These are phyloP conservation scores for Kluyveromyces lactis DNA, from an alignment of 805 yeast genomes.

Conservation along the genomic window DNA sequence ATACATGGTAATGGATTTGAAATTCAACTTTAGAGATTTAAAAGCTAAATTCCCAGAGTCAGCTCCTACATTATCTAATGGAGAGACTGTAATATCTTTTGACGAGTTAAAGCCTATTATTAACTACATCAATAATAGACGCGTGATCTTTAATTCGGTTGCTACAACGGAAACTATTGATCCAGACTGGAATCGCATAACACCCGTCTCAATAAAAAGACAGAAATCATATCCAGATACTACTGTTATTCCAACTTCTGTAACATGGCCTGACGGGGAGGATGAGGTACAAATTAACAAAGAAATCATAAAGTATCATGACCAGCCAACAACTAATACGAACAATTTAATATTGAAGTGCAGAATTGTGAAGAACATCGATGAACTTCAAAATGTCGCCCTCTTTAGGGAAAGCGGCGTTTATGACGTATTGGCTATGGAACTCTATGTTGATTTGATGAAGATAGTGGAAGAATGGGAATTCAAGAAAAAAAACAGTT, in stretches of 20 bases:
- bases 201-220: slow-evolving; percentile 22
- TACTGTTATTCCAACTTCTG: slow-evolving; percentile 18
- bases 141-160: slow-evolving; percentile 17
- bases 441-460: slow-evolving; percentile 48
- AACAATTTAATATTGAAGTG: slow-evolving; percentile 29
- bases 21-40: slow-evolving; percentile 53
- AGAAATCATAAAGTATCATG: slow-evolving; percentile 30
- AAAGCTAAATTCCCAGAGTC: slow-evolving; percentile 45
- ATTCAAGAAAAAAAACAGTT: slow-evolving; percentile 33
- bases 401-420: slow-evolving; percentile 34
- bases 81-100: slow-evolving; percentile 47
- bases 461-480: slow-evolving; percentile 50
- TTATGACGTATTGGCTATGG: slow-evolving; percentile 45
- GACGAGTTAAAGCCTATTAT: slow-evolving; percentile 55
- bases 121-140: slow-evolving; percentile 48
- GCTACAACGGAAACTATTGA: slow-evolving; percentile 13
- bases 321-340: slow-evolving; percentile 18
- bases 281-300: slow-evolving; percentile 11
- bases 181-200: slow-evolving; percentile 17
- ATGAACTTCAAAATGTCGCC: slow-evolving; percentile 34
- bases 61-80: slow-evolving; percentile 44
- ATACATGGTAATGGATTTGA: slow-evolving; percentile 62
- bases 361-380: slow-evolving; percentile 39
- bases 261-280: slow-evolving; percentile 15
- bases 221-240: slow-evolving; percentile 23